phyloP scores from a whole-genome alignment of 768 basidiomycete genomes.

The Xanthoconium purpureum region DNA sequence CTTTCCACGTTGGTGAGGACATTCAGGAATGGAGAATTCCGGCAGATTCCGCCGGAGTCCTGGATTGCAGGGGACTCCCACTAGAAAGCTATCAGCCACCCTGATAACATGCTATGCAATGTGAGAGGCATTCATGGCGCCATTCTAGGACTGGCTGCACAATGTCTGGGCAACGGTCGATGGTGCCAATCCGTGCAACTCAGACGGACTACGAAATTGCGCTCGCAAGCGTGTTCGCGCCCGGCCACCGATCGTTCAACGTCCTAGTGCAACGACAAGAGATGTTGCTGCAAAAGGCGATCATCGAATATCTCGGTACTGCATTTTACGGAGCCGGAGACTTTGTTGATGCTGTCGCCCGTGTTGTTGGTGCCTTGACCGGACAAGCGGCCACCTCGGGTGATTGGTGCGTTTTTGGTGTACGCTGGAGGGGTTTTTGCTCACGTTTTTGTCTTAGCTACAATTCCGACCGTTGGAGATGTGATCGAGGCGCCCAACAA shows the following conservation, averaged over 20 bases:
- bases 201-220: slow-evolving; percentile 64
- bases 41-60: too few species aligned
- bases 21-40: too few species aligned
- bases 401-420: slow-evolving; percentile 46
- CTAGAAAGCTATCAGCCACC: too few species aligned
- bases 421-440: neutral
- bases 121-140: slow-evolving; percentile 81
- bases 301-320: slow-evolving; percentile 66
- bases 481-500: slow-evolving; percentile 63
- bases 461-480: slow-evolving; percentile 74
- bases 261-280: slow-evolving; percentile 53
- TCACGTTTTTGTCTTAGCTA: slow-evolving; percentile 43
- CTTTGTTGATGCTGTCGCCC: slow-evolving; percentile 68
- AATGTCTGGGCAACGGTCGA: slow-evolving; percentile 57
- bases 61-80: too few species aligned
- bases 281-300: slow-evolving; percentile 53
- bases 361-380: slow-evolving; percentile 54
- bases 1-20: too few species aligned
- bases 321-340: slow-evolving; percentile 79
- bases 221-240: slow-evolving; percentile 50
- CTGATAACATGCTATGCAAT: too few species aligned
- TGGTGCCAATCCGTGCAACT: slow-evolving; percentile 60
- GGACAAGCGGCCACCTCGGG: slow-evolving; percentile 56
- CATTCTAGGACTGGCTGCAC: slow-evolving; percentile 70
- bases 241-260: slow-evolving; percentile 61